These are phyloP conservation scores for Candolleomyces efflorescens DNA, from an alignment of 768 basidiomycete genomes.

Conservation along the genomic window DNA sequence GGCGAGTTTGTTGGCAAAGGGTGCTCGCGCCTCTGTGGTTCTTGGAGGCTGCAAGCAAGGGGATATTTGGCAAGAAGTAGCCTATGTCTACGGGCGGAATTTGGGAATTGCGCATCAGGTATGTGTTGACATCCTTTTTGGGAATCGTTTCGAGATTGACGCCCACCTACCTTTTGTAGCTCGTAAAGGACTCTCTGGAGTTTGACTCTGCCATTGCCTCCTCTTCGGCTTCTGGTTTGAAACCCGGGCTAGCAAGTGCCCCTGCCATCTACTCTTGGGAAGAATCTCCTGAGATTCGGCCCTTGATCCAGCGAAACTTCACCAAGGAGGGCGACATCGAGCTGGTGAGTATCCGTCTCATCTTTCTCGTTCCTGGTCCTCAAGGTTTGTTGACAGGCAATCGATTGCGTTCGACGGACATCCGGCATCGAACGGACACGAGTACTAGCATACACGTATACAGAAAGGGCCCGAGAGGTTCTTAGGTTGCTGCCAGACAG, in stretches of 20 bases:
- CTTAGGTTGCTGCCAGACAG: slow-evolving; percentile 73
- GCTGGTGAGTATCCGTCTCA: slow-evolving; percentile 40
- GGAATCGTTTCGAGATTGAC: slow-evolving; percentile 1
- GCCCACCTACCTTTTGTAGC: slow-evolving; percentile 35
- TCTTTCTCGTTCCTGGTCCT: background rate
- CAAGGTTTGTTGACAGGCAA: slow-evolving; percentile 42
- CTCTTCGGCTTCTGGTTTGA: slow-evolving; percentile 15
- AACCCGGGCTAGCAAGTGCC: slow-evolving; percentile 56
- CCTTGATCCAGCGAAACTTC: slow-evolving; percentile 79
- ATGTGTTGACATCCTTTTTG: slow-evolving; percentile 5
- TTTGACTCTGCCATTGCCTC: slow-evolving; percentile 41
- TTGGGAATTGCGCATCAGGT: slow-evolving; percentile 75
- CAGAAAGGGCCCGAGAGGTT: slow-evolving; percentile 69
- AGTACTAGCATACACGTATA: slow-evolving; percentile 70
- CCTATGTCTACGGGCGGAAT: slow-evolving; percentile 89
- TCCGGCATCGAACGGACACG: slow-evolving; percentile 78
- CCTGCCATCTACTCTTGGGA: slow-evolving; percentile 87
- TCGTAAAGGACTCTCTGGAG: slow-evolving; percentile 81
- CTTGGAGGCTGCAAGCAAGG: slow-evolving; percentile 75
- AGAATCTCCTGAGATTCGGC: slow-evolving; percentile 70
- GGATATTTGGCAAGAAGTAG: slow-evolving; percentile 84
- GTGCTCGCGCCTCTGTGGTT: slow-evolving; percentile 78
- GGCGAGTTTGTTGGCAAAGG: slow-evolving; percentile 88
- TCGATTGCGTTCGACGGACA: slow-evolving; percentile 61
- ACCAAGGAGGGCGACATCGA: slow-evolving; percentile 75